These are phyloP conservation scores for Sporodiniella umbellata DNA, from an alignment of 371 early-diverging fungal species.

Conservation along the genomic window DNA sequence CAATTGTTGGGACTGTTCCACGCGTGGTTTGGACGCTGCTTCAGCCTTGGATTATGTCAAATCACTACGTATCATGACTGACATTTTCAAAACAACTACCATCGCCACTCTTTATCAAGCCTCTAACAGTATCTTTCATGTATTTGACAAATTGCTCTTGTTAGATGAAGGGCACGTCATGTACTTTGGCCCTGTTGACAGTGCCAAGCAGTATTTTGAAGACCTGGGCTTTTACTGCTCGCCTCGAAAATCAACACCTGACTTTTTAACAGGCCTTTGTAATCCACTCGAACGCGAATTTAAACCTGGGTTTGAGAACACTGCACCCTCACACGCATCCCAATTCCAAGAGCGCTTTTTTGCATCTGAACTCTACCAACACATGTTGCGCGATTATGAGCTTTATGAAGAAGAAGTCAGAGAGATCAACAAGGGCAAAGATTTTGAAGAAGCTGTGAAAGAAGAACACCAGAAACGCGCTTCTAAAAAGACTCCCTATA, in stretches of 20 bases:
- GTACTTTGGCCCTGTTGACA: slow-evolving; percentile 68
- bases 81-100: slow-evolving; percentile 60
- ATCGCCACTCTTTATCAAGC: slow-evolving; percentile 67
- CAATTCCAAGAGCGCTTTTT: slow-evolving; percentile 49
- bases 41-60: slow-evolving; percentile 78
- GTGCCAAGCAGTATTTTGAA: slow-evolving; percentile 65
- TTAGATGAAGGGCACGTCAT: slow-evolving; percentile 70
- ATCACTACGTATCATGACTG: slow-evolving; percentile 64
- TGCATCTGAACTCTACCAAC: slow-evolving; percentile 30
- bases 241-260: slow-evolving; percentile 69
- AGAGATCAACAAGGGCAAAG: slow-evolving; percentile 26
- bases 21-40: slow-evolving; percentile 86
- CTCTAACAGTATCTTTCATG: slow-evolving; percentile 67
- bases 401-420: slow-evolving; percentile 34
- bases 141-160: slow-evolving; percentile 74
- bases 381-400: slow-evolving; percentile 32
- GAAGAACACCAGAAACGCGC: slow-evolving; percentile 58
- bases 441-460: slow-evolving; percentile 51
- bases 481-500: slow-evolving; percentile 51
- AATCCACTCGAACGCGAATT: slow-evolving; percentile 58
- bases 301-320: slow-evolving; percentile 49
- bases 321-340: slow-evolving; percentile 37
- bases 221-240: slow-evolving; percentile 68
- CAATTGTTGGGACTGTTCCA: slow-evolving; percentile 83
- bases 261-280: slow-evolving; percentile 72